These are phyloP conservation scores for Durusdinium trenchii DNA, from an alignment of 73 alveolate genomes.

Conservation along the genomic window DNA sequence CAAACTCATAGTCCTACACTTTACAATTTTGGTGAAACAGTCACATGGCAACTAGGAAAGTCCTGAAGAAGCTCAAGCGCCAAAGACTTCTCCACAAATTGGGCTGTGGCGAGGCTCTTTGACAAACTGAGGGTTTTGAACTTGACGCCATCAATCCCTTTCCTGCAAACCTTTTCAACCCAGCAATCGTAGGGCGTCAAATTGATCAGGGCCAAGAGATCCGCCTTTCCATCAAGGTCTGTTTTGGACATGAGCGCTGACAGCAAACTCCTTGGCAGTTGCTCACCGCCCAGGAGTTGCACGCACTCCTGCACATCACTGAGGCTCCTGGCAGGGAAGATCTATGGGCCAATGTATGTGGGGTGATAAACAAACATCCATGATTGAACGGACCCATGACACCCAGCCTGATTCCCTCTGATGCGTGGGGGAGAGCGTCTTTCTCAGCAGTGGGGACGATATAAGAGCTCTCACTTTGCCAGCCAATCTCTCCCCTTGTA, in stretches of 20 bases:
- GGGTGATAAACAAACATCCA: not conserved
- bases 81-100: not conserved
- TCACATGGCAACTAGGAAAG: not conserved
- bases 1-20: not conserved
- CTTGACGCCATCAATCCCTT: not conserved
- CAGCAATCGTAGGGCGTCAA: not conserved
- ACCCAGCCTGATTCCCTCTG: not conserved
- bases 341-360: not conserved
- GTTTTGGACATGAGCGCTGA: not conserved
- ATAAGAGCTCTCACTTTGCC: not conserved
- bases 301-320: not conserved
- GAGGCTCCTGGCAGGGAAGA: not conserved
- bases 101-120: no score
- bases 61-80: constrained; percentile 11
- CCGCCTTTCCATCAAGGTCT: not conserved
- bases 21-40: not conserved
- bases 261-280: not conserved
- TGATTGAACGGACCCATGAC: not conserved
- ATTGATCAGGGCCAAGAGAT: not conserved
- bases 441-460: constrained; percentile 39
- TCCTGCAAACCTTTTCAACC: not conserved
- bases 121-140: not conserved
- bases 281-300: not conserved
- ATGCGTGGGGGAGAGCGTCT: not conserved
- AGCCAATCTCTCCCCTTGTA: not conserved